Evolutionary conservation across 2,329 filamentous ascomycete genomes (phyloP).

Genomic region (Nemania sp.): DNA sequence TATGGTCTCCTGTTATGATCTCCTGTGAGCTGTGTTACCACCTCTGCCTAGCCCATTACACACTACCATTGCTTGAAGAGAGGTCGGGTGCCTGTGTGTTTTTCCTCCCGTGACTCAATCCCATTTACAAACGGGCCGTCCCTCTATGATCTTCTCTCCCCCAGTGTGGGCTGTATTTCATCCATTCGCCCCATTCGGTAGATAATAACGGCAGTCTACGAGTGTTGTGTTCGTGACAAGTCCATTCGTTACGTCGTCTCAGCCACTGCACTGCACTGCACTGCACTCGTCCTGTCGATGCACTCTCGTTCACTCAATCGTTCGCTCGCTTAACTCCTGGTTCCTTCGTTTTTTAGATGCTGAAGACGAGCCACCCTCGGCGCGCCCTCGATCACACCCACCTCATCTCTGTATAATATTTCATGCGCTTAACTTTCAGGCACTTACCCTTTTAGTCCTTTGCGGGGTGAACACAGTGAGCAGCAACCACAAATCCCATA

Average conservation of each 20-base stretch:
- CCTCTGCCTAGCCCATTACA: conserved; percentile 4
- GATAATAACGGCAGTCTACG: conserved; percentile 22
- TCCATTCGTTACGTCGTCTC: conserved; percentile 27
- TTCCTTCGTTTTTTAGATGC: conserved; percentile 22
- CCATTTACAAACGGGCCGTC: conserved; percentile 27
- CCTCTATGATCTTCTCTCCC: conserved; percentile 20
- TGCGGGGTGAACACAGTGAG: conserved; percentile 11
- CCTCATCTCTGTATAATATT: conserved; percentile 26
- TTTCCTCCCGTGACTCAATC: conserved; percentile 24
- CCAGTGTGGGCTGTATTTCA: conserved; percentile 16
- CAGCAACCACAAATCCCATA: conserved; percentile 26
- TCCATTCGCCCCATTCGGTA: conserved; percentile 31
- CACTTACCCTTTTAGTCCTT: conserved; percentile 21
- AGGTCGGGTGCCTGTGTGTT: conserved; percentile 4
- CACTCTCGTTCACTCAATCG: conserved; percentile 12
- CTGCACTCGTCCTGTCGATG: conserved; percentile 10
- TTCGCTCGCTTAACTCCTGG: conserved; percentile 34
- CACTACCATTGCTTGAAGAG: neutral
- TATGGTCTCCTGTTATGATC: neutral
- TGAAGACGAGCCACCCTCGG: conserved; percentile 16
- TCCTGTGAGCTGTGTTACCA: conserved; percentile 11
- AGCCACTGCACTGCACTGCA: conserved; percentile 16
- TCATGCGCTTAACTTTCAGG: conserved; percentile 18
- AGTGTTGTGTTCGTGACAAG: conserved; percentile 18
- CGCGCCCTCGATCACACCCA: conserved; percentile 29